Conservation (phyloP, 2,329 filamentous ascomycete species). For the Diaporthe helianthi region DNA sequence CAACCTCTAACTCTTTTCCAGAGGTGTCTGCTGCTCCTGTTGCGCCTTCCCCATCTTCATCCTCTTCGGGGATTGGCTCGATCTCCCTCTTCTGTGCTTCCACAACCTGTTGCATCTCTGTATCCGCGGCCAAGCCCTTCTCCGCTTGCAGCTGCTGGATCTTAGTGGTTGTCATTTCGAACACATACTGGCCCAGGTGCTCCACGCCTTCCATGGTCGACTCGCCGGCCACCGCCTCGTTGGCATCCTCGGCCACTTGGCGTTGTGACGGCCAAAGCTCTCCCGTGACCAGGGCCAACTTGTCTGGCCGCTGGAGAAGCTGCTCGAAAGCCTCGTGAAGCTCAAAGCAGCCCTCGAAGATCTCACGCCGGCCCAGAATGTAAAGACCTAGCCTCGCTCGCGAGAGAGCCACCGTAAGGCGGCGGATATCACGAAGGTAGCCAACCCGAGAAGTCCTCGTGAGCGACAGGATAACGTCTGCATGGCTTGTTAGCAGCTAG, state of each 20-base stretch:
- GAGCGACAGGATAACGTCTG: constrained; percentile 91
- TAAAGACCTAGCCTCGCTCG: constrained; percentile 92
- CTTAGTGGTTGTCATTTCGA: constrained; percentile 83
- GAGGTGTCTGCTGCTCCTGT: constrained; percentile 38
- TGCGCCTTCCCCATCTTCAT: constrained; percentile 37
- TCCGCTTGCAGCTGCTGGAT: constrained; percentile 57
- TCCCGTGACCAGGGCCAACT: constrained; percentile 79
- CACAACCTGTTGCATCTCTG: constrained; percentile 38
- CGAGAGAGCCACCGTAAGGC: constrained; percentile 92
- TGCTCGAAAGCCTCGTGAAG: constrained; percentile 85
- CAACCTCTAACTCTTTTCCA: constrained; percentile 42
- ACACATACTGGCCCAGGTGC: constrained; percentile 95
- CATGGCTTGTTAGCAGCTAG: constrained; percentile 29
- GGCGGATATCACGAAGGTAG: constrained; percentile 91
- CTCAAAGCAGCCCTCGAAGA: constrained; percentile 91
- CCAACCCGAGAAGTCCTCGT: constrained; percentile 88
- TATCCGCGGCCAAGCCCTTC: constrained; percentile 42
- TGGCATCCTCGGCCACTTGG: constrained; percentile 51
- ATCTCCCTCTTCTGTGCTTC: constrained; percentile 37
- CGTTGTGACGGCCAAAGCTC: constrained; percentile 83
- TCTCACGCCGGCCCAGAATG: constrained; percentile 83
- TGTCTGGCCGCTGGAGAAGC: constrained; percentile 79
- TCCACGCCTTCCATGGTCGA: constrained; percentile 89
- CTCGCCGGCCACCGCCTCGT: constrained; percentile 60
- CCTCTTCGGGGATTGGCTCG: constrained; percentile 43